These are phyloP conservation scores for Glarea lozoyensis DNA, from an alignment of 495 filamentous ascomycete species.

Conservation along the genomic window DNA sequence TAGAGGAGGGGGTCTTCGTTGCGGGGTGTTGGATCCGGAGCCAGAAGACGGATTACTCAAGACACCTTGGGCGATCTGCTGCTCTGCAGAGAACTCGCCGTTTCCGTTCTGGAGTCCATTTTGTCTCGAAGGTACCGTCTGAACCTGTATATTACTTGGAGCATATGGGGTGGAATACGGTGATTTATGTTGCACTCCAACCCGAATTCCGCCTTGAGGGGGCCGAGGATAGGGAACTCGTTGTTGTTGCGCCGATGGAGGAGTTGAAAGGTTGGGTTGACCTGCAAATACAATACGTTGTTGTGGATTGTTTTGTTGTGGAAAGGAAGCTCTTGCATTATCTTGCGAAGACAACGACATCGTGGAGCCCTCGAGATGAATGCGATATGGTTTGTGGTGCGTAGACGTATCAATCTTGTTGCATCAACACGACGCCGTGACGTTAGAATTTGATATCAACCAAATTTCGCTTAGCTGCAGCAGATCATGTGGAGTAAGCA, in stretches of 20 bases:
- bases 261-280: constrained; percentile 5
- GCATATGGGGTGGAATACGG: constrained; percentile 20
- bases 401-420: constrained; percentile 21
- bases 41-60: constrained; percentile 16
- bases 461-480: no score
- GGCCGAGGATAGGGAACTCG: constrained; percentile 7
- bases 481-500: no score
- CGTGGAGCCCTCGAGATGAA: constrained; percentile 3
- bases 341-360: constrained; percentile 22
- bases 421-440: no score
- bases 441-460: no score
- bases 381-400: not conserved
- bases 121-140: constrained; percentile 8
- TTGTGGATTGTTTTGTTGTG: constrained; percentile 7
- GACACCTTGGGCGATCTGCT: constrained; percentile 23
- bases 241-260: constrained; percentile 11
- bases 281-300: constrained; percentile 14
- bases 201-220: constrained; percentile 16
- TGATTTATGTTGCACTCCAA: constrained; percentile 15
- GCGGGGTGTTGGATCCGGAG: constrained; percentile 15
- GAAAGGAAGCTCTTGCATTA: constrained; percentile 13
- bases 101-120: constrained; percentile 12
- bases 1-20: constrained; percentile 17
- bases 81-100: constrained; percentile 16
- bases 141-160: constrained; percentile 8